Base-by-base conservation (phyloP, 108 stramenopile genomes). In the Pseudonitzschia multistriata region DNA sequence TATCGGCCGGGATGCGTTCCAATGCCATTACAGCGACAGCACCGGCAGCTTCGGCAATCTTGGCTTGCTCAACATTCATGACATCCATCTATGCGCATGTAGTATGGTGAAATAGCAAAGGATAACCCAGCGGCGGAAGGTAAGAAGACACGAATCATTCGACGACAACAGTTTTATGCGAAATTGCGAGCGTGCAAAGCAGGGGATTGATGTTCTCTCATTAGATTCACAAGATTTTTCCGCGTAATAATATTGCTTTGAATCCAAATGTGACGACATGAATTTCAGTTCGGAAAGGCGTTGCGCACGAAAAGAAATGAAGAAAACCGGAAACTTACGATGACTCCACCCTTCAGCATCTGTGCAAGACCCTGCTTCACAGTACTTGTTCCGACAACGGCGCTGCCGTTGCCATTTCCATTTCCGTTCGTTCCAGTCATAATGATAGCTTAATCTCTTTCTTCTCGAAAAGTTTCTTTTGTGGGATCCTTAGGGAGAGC, bases 11-110 rank as follows among this genome's bases (percentile, higher is more conserved):
- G 77, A 99, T 97, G 60, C 97, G 96, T 78, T 99, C 98, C 66
- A 99, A 88, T 27, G 98, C 98, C 98, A 99, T 99, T 62, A 99
- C 97, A 59, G 98, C 98, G 55, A 97, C 97, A 40, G 98, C 98
- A 65, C 98, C 98, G 22, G 97, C 97, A 63, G 94, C 96, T 79
- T 98, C 98, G 22, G 97, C 96, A 75, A 96, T 90, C 79, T 93
- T 93, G 50, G 95, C 96, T 74, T 97, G 92, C 71, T 97, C 96
- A 39, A 94, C 93, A 66, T 91, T 96, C 91, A 94, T 95, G 37
- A 97, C 96, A 70, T 97, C 96, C 96, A 97, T 97, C 93, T 94
- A 62, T 24, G 13, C 7, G 1, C 13, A 13, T 45, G 36, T 59
- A 1, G 55, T 1, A 72, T 11, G 3, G 36, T 19, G 28, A 60